phyloP scores from a whole-genome alignment of 352 stramenopile species.

The Phytophthora megakarya region DNA sequence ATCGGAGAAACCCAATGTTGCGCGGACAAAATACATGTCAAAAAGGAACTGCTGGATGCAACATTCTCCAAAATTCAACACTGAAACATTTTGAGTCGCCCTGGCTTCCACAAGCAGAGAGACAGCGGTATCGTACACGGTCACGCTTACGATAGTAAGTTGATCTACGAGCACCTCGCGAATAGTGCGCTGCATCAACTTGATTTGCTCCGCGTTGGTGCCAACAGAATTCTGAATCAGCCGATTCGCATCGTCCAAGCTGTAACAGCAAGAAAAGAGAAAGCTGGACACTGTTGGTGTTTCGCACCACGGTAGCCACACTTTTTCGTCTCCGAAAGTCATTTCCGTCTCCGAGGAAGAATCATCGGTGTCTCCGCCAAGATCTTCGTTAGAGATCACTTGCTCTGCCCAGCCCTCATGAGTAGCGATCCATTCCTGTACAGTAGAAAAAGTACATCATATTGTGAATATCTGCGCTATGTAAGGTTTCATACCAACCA shows the following conservation, averaged over 20 bases:
- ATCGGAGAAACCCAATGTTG: constrained; percentile 81
- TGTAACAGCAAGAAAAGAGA: constrained; percentile 84
- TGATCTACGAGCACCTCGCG: constrained; percentile 77
- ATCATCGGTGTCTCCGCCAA: constrained; percentile 46
- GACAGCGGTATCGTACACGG: constrained; percentile 73
- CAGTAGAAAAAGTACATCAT: background rate
- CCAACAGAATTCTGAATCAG: constrained; percentile 53
- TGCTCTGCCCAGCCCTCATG: constrained; percentile 83
- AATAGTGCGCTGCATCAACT: constrained; percentile 68
- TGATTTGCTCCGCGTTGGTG: constrained; percentile 50
- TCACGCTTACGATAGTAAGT: constrained; percentile 73
- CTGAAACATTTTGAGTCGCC: constrained; percentile 43
- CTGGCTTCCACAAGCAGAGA: constrained; percentile 64
- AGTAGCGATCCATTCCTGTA: constrained; percentile 77
- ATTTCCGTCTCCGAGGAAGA: constrained; percentile 50
- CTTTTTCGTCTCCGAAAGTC: constrained; percentile 62
- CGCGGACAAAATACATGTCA: constrained; percentile 90
- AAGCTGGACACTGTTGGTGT: constrained; percentile 84
- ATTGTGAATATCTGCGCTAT: background rate
- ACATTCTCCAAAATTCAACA: constrained; percentile 85
- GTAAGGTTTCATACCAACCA: background rate
- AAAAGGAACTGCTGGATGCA: constrained; percentile 89
- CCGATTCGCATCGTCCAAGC: constrained; percentile 78
- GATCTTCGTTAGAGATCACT: constrained; percentile 54
- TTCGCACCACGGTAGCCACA: constrained; percentile 88